These are phyloP conservation scores for Auricularia heimuer DNA, from an alignment of 768 basidiomycete species.

Conservation along the genomic window DNA sequence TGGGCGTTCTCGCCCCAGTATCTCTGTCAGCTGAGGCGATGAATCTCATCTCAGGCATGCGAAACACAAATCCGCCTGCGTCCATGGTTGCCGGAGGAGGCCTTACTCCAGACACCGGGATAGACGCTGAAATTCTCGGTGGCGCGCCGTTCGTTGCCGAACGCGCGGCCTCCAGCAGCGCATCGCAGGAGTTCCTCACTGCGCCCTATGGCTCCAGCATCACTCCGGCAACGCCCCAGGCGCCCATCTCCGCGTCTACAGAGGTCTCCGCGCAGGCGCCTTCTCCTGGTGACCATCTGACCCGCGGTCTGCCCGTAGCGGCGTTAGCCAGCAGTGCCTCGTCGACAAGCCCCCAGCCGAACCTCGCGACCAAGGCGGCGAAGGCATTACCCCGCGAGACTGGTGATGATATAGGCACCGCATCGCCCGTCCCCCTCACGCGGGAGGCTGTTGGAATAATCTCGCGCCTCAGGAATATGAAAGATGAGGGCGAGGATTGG, in stretches of 20 bases:
- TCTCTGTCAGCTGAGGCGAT: background rate
- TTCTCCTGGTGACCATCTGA: background rate
- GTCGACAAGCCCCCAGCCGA: background rate
- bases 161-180: no score
- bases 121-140: background rate
- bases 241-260: background rate
- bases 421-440: slow-evolving; percentile 73
- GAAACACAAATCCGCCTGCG: background rate
- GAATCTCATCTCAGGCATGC: slow-evolving; percentile 1
- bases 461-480: slow-evolving; percentile 69
- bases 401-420: slow-evolving; percentile 80
- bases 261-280: background rate
- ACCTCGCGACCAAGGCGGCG: slow-evolving; percentile 11
- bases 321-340: background rate
- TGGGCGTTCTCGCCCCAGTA: background rate
- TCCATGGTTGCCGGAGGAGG: background rate
- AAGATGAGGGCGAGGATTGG: slow-evolving; percentile 88
- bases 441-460: slow-evolving; percentile 71
- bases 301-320: background rate
- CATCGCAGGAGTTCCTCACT: no score
- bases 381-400: slow-evolving; percentile 73
- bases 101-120: background rate
- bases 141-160: no score
- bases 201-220: background rate
- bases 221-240: background rate